Evolutionary conservation across 1,139 yeast genomes (phyloP), one percentile per base, ranked within the genome.

Genomic region (Pneumocystis murina): DNA sequence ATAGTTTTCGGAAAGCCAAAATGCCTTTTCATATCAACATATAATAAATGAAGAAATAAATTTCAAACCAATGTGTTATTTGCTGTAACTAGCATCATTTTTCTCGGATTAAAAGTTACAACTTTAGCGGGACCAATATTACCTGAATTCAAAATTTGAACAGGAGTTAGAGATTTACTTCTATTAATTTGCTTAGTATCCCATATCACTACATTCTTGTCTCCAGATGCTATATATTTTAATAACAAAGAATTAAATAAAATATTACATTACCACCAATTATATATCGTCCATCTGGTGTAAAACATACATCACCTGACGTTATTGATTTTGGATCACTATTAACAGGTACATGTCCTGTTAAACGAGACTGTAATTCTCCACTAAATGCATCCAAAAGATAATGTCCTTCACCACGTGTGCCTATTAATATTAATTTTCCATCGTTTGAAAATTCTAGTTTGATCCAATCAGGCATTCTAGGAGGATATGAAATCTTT

Each of bases 381-480:
- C 95, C 95, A 72, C 79, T 80, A 68, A 85, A 86, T 0, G 95
- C 86, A 71, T 90, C 95, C 41, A 85, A 72, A 1, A 89, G 72
- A 66, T 84, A 78, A 69, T 86, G 90, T 55, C 75, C 76, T 36
- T 74, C 73, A 2, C 80, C 75, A 65, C 80, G 71, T 5, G 94
- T 85, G 1, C 84, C 82, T 1, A 90, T 74, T n/a, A 89, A 75
- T n/a, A 92, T 70, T 66, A 78, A 77, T 71, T 84, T 86, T 39
- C 95, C 95, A 71, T 86, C 86, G 71, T 90, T 90, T 35, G 95
- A 83, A 72, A 91, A 89, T 72, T 90, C 95, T 41, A 90, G 67
- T 68, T 84, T 85, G 57, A 80, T 79, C 87, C 91, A 86, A 20
- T 41, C 62, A 24, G 62, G 64, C 65, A 39, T 67, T 54, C 62